Evolutionary conservation across 495 filamentous ascomycete species (phyloP).

Genomic region (Gamarada debralockiae): DNA sequence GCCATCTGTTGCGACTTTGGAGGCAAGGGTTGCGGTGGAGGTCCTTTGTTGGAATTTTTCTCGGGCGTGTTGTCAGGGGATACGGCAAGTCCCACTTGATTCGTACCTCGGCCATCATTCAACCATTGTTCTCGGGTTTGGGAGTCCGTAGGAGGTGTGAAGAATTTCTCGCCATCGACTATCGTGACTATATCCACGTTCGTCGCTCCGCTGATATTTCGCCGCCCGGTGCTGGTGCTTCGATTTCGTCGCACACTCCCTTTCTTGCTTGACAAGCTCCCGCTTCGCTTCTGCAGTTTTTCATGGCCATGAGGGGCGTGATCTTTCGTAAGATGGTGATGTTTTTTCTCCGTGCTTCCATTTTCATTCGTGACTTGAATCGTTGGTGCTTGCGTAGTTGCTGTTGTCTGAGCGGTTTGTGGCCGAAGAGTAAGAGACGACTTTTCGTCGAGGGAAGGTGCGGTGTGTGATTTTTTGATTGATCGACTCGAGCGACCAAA

Average conservation of each 20-base stretch:
- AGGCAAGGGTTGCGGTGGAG: constrained; percentile 31
- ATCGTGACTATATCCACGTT: constrained; percentile 22
- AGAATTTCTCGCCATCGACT: constrained; percentile 36
- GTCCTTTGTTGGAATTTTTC: not conserved
- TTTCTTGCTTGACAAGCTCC: constrained; percentile 23
- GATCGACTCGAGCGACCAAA: constrained; percentile 48
- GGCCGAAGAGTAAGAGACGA: constrained; percentile 33
- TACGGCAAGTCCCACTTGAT: not conserved
- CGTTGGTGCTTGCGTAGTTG: constrained; percentile 35
- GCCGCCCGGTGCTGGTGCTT: constrained; percentile 13
- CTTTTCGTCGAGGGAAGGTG: constrained; percentile 27
- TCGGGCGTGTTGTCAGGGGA: not conserved
- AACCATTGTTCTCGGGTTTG: constrained; percentile 4
- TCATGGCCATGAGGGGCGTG: constrained; percentile 27
- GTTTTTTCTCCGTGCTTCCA: constrained; percentile 14
- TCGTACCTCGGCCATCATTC: not conserved
- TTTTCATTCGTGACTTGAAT: constrained; percentile 48
- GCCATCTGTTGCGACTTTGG: constrained; percentile 43
- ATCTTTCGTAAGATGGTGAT: constrained; percentile 7
- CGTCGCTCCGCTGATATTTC: not conserved
- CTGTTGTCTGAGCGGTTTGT: constrained; percentile 39
- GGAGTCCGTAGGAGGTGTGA: constrained; percentile 32
- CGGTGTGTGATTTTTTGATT: constrained; percentile 35
- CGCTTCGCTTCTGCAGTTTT: constrained; percentile 43
- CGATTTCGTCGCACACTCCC: constrained; percentile 4